phyloP scores from a whole-genome alignment of 108 stramenopile species.

The Nitzschia palea region DNA sequence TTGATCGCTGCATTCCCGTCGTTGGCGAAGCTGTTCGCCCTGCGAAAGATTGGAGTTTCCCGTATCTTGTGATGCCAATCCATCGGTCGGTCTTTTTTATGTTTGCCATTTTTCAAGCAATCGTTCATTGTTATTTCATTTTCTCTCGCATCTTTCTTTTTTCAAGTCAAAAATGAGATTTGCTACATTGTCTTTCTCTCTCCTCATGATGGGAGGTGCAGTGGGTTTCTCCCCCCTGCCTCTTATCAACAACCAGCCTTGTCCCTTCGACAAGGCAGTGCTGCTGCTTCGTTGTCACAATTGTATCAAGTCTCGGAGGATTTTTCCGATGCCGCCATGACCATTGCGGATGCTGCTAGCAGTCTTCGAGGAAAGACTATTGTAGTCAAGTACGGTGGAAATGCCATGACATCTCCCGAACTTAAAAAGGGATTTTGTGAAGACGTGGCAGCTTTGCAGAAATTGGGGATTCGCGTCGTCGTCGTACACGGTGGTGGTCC shows the following conservation, averaged over 20 bases:
- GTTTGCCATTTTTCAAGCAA: no score
- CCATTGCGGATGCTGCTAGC: constrained; percentile 58
- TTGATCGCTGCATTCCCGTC: constrained; percentile 5
- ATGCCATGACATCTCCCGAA: constrained; percentile 90
- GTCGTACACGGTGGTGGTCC: constrained; percentile 97
- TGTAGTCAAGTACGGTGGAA: constrained; percentile 91
- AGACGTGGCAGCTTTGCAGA: constrained; percentile 84
- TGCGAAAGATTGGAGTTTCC: not conserved
- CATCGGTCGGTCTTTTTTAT: no score
- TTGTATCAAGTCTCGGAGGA: constrained; percentile 26
- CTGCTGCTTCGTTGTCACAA: constrained; percentile 1
- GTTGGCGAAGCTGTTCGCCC: not conserved
- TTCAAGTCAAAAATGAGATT: constrained; percentile 7
- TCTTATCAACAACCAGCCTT: not conserved
- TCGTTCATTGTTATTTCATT: no score
- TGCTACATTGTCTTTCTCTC: not conserved
- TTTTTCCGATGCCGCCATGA: constrained; percentile 57
- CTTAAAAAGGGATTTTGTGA: constrained; percentile 81
- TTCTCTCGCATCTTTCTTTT: not conserved
- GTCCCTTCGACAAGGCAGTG: not conserved
- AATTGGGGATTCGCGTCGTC: constrained; percentile 80
- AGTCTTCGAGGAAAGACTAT: constrained; percentile 72
- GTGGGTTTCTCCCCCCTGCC: constrained; percentile 3
- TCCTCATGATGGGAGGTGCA: not conserved
- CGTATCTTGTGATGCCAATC: not conserved